Percentiles rank a stretch among this genome's conserved stretches.
Conservation (phyloP, 1,284 basidiomycete genomes). For the Leccinum proximum region DNA sequence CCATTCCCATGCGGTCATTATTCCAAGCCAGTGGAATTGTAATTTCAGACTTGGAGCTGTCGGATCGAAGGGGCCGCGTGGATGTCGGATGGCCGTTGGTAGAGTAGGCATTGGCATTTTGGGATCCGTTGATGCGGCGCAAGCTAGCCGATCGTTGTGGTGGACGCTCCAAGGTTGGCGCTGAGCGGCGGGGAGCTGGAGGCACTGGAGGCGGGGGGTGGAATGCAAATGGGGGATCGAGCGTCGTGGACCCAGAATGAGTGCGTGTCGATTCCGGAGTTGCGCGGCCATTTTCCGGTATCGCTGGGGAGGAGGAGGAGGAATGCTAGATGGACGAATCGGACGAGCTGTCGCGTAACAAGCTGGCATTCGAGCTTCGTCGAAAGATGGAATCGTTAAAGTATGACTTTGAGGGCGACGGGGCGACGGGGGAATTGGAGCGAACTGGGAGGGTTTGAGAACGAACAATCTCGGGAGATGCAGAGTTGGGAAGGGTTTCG, state of each 20-base stretch:
- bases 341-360: conserved; percentile 28
- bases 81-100: conserved; percentile 13
- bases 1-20: conserved; percentile 31
- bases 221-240: conserved; percentile 15
- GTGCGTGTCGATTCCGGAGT: conserved; percentile 19
- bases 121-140: conserved; percentile 7
- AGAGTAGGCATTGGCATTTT: conserved; percentile 1
- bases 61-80: conserved; percentile 16
- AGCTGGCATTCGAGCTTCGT: conserved; percentile 20
- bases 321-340: conserved; percentile 31
- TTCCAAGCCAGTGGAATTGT: conserved; percentile 20
- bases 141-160: conserved; percentile 29
- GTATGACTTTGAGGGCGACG: conserved; percentile 16
- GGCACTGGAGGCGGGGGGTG: conserved; percentile 21
- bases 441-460: conserved; percentile 29
- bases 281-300: conserved; percentile 19
- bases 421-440: conserved; percentile 18
- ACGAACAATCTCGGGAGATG: conserved; percentile 35
- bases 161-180: conserved; percentile 22
- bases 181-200: conserved; percentile 16
- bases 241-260: conserved; percentile 21
- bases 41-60: conserved; percentile 17
- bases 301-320: conserved; percentile 27
- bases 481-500: conserved; percentile 29
- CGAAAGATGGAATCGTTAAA: conserved; percentile 19